These are phyloP conservation scores for Fraxinus floribunda DNA, from an alignment of 305 asterid genomes.

Conservation along the genomic window DNA sequence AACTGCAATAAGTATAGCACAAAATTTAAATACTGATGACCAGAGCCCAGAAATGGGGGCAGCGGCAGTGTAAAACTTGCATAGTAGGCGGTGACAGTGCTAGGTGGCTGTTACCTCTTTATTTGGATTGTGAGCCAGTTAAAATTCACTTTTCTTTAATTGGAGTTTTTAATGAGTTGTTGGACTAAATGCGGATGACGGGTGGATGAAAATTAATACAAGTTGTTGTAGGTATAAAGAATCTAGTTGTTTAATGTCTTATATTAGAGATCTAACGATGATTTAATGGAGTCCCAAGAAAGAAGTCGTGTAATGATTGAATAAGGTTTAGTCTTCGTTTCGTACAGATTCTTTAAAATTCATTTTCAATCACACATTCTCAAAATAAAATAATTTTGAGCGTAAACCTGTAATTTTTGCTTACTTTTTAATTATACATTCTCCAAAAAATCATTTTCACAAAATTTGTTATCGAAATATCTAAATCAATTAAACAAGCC, in stretches of 20 bases:
- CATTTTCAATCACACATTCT: too few relatives aligned
- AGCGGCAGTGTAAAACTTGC: constrained; percentile 15
- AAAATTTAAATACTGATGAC: background rate
- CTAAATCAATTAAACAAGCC: background rate
- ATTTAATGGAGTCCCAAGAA: background rate
- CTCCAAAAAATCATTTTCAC: too few relatives aligned
- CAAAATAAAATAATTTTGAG: too few relatives aligned
- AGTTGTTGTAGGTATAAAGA: background rate
- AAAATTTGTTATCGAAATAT: too few relatives aligned
- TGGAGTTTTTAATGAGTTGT: background rate
- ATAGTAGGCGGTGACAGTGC: constrained; percentile 56
- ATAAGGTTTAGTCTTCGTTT: too few relatives aligned
- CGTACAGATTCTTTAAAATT: too few relatives aligned
- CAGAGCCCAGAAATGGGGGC: background rate
- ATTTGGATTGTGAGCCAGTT: background rate
- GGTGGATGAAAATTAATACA: background rate
- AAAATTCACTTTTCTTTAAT: background rate
- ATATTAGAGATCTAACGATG: background rate
- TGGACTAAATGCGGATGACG: constrained; percentile 3
- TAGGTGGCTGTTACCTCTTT: constrained; percentile 11
- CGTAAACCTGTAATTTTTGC: too few relatives aligned
- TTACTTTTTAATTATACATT: too few relatives aligned
- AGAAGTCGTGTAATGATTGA: background rate
- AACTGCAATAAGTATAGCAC: constrained; percentile 24
- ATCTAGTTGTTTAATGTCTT: background rate